Conservation (phyloP, 2,329 filamentous ascomycete genomes). For the Westerdykella ornata region DNA sequence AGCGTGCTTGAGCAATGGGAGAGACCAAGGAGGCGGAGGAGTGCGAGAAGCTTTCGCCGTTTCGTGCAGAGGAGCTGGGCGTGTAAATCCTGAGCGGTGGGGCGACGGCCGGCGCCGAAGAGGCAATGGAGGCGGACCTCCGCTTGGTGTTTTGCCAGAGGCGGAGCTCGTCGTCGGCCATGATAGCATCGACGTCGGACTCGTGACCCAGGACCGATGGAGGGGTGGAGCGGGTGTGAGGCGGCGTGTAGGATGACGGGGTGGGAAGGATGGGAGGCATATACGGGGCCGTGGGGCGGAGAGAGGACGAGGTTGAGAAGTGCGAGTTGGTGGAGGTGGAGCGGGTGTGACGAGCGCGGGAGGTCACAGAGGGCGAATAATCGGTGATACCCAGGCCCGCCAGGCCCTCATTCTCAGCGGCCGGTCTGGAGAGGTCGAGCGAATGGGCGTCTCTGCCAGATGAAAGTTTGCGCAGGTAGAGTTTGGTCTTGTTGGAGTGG, state of each 20-base stretch:
- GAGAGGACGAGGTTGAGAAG: conserved; percentile 45
- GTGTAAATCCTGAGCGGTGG: conserved; percentile 31
- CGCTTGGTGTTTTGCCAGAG: conserved; percentile 35
- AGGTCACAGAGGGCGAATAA: conserved; percentile 38
- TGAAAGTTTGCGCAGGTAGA: conserved; percentile 50
- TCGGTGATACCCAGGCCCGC: conserved; percentile 51
- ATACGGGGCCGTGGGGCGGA: conserved; percentile 47
- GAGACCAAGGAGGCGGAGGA: conserved; percentile 47
- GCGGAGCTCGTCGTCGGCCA: conserved; percentile 44
- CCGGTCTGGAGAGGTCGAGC: conserved; percentile 51
- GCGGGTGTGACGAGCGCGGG: conserved; percentile 45
- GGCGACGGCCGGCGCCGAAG: conserved; percentile 33
- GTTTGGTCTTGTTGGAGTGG: conserved; percentile 46
- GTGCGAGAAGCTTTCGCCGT: conserved; percentile 46
- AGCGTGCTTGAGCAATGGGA: conserved; percentile 37
- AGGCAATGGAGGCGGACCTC: conserved; percentile 42
- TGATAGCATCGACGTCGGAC: conserved; percentile 40
- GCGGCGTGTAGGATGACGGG: conserved; percentile 50
- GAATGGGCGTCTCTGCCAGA: conserved; percentile 43
- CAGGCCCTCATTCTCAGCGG: conserved; percentile 48
- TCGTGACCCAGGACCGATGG: conserved; percentile 44
- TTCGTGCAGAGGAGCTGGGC: conserved; percentile 40
- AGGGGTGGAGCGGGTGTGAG: conserved; percentile 45
- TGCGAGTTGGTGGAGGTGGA: conserved; percentile 52
- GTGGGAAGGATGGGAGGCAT: conserved; percentile 52